These are phyloP conservation scores for Trichomonascaceae sp. DNA, from an alignment of 1,139 yeast species.

Conservation along the genomic window DNA sequence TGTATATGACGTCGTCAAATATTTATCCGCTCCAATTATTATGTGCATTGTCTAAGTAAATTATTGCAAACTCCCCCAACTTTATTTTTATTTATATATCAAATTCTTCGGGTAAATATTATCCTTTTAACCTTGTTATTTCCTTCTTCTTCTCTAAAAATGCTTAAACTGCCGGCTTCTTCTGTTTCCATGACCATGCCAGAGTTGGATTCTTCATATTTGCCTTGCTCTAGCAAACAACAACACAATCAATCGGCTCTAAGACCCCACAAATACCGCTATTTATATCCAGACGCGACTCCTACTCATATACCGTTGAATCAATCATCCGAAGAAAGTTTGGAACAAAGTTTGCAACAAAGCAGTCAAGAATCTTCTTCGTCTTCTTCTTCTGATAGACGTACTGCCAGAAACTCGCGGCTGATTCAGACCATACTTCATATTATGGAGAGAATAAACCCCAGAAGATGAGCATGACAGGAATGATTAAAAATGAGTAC, in stretches of 20 bases:
- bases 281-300: not conserved
- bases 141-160: not conserved
- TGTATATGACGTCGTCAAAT: not conserved
- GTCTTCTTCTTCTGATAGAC: not conserved
- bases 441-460: not conserved
- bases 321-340: not conserved
- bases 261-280: not conserved
- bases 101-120: not conserved
- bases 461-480: not conserved
- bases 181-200: not conserved
- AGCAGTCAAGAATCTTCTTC: not conserved
- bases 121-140: not conserved
- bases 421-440: not conserved
- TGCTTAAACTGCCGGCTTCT: conserved; percentile 2
- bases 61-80: too few species aligned
- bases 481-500: not conserved
- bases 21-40: not conserved
- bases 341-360: not conserved
- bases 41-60: not conserved
- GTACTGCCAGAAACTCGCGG: not conserved
- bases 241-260: not conserved
- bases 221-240: not conserved
- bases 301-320: not conserved
- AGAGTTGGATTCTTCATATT: not conserved
- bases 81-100: not conserved